Conservation (phyloP, 179 eudicot genomes). For the Nepenthes alata region DNA sequence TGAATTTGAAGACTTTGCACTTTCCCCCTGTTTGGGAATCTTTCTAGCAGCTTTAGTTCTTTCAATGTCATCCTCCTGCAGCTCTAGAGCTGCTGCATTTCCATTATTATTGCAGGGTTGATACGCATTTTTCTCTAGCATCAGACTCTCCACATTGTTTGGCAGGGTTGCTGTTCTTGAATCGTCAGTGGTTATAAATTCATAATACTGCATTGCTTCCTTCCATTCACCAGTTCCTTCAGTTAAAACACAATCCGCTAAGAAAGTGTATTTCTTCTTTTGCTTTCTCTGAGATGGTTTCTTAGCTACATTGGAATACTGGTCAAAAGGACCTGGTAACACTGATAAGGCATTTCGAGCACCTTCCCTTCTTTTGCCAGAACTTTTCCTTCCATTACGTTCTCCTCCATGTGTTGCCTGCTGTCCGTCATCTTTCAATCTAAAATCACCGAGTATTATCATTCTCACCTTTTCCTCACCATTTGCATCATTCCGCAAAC, state of each 20-base stretch:
- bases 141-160: slow-evolving; percentile 7
- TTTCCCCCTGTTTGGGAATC: slow-evolving; percentile 14
- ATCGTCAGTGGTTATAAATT: slow-evolving; percentile 37
- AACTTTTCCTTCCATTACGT: slow-evolving; percentile 12
- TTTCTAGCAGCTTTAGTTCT: slow-evolving; percentile 9
- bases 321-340: slow-evolving; percentile 21
- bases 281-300: slow-evolving; percentile 21
- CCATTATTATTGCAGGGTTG: slow-evolving; percentile 13
- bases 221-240: slow-evolving; percentile 51
- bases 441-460: slow-evolving; percentile 6
- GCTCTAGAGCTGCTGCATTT: slow-evolving; percentile 12
- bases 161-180: slow-evolving; percentile 8
- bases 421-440: slow-evolving; percentile 21
- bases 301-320: slow-evolving; percentile 10
- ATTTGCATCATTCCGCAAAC: slow-evolving; percentile 21
- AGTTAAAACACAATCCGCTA: slow-evolving; percentile 22
- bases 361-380: slow-evolving; percentile 23
- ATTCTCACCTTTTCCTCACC: slow-evolving; percentile 18
- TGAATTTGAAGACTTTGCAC: slow-evolving; percentile 18
- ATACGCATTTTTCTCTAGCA: slow-evolving; percentile 5
- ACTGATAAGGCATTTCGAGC: slow-evolving; percentile 14
- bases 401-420: slow-evolving; percentile 19
- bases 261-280: slow-evolving; percentile 16
- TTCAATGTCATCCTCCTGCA: slow-evolving; percentile 6
- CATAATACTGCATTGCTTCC: slow-evolving; percentile 50